A percentile compares a stretch with the other conserved stretches of the same genome.
Conservation (phyloP, 352 stramenopile genomes). For the Phytopythium aichiense region DNA sequence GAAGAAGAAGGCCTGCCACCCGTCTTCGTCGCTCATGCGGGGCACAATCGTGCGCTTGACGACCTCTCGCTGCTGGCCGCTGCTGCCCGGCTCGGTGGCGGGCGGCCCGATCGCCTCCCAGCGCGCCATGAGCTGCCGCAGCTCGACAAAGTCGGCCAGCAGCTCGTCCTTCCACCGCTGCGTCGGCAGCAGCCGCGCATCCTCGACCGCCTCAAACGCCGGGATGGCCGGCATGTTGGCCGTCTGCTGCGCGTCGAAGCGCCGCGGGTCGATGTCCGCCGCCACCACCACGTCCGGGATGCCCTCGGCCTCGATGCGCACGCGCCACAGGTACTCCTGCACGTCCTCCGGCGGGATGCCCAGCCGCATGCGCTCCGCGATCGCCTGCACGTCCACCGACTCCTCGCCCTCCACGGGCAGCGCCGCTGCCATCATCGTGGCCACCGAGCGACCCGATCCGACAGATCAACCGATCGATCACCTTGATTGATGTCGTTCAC, state of each 20-base stretch:
- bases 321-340: constrained; percentile 84
- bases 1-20: constrained; percentile 79
- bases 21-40: constrained; percentile 73
- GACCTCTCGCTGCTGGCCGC: constrained; percentile 9
- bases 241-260: constrained; percentile 63
- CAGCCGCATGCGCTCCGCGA: constrained; percentile 58
- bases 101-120: constrained; percentile 70
- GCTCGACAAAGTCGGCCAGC: constrained; percentile 73
- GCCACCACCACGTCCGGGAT: constrained; percentile 80
- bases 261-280: constrained; percentile 54
- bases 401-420: constrained; percentile 57
- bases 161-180: constrained; percentile 54
- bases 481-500: too few relatives aligned
- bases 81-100: constrained; percentile 19
- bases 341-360: constrained; percentile 62
- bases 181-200: constrained; percentile 24
- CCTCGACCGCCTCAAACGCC: constrained; percentile 27
- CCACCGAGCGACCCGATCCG: not conserved
- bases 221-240: constrained; percentile 70
- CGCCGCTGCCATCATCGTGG: constrained; percentile 65
- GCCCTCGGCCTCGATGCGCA: constrained; percentile 69
- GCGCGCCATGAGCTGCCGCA: constrained; percentile 63
- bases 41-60: constrained; percentile 58
- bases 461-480: not conserved
- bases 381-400: constrained; percentile 51